Evolutionary conservation across 2,329 filamentous ascomycete species (phyloP), one percentile per base, ranked within the genome.

Genomic region (Apiospora rasikravindrae): DNA sequence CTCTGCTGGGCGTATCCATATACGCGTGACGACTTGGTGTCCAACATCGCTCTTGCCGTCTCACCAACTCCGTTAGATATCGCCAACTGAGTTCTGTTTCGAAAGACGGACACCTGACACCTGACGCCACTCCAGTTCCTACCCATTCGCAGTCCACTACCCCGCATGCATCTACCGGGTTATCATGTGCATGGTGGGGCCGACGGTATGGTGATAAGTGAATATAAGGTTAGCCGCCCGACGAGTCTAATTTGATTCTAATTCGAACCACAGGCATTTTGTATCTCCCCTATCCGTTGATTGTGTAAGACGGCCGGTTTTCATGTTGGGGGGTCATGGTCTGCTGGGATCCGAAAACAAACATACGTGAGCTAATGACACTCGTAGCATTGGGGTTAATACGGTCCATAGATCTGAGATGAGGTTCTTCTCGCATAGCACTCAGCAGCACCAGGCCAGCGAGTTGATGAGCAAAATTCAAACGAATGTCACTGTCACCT

Each of bases 91-190:
- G 19, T 37, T 37, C 37, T 61, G 29, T 37, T 37, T 22, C 22
- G 29, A 37, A n/a, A 4, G 49, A 37, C 29, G 19, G n/a, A 8
- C 29, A 37, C 33, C 33, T 37, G 33, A 37, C 33, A 37, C 33
- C 33, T 33, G 33, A 37, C 8, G 11, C 57, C 57, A 33, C 57
- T 64, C 33, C 57, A 40, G 57, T 40, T n/a, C 45, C 19, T n/a
- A n/a, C n/a, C n/a, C n/a, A n/a, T n/a, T n/a, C n/a, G n/a, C 33
- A 37, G 33, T n/a, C 45, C 29, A 24, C 57, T n/a, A 40, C 33
- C 57, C 57, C 33, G 57, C 57, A 64, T 64, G 33, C 57, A 40
- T 64, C 57, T 64, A 64, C 10, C 57, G 57, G 33, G 57, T 33
- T n/a, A 11, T 40, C 57, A 64, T 11, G 22, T 49, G 19, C 16